Base-by-base conservation (phyloP, 2,329 filamentous ascomycete species). In the Colletotrichum tropicicola region DNA sequence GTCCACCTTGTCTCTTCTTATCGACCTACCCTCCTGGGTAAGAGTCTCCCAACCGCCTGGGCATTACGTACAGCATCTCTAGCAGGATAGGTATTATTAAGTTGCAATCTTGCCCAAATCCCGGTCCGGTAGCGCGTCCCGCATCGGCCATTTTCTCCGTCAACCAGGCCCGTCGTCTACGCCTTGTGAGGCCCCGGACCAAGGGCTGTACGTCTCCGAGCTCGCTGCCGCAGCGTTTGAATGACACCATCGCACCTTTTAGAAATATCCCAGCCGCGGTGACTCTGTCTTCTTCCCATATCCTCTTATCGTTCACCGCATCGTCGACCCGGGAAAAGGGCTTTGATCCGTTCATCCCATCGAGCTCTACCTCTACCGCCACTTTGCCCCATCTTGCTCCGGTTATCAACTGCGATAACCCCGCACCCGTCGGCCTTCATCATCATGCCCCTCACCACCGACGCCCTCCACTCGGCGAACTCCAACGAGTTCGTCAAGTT, bases 401-500 rank as follows among this genome's bases (percentile, higher is more conserved):
- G 21, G 25, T 51, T 44, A 65, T 44, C 49, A 23, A 43, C 19
- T 6, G 44, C 41, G 28, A 44, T n/a, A 62, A 65, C 57, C 62
- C 62, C 62, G 57, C 62, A 65, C 37, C 44, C 13, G 15, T 8
- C 15, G 7, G 15, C 19, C 48, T 17, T 21, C 19, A n/a, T 39
- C 59, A 68, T 43, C 10, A 86, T 87, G 85, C 80, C 84, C 35
- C 80, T 83, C 59, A 74, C 81, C 2, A 83, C 78, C 1, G 72
- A 79, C 0, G 83, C 84, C 25, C 70, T 87, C 10, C 85, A 81
- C 70, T 80, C 81, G 66, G 77, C 80, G 52, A 73, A 78, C 21
- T 79, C 82, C 55, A 74, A 74, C 51, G 78, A 82, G 60, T 89
- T 92, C 72, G 80, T 84, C 66, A 85, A 87, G 67, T 95, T 93